Base-by-base conservation (phyloP, 1,284 basidiomycete species). In the Thecaphora frezii region DNA sequence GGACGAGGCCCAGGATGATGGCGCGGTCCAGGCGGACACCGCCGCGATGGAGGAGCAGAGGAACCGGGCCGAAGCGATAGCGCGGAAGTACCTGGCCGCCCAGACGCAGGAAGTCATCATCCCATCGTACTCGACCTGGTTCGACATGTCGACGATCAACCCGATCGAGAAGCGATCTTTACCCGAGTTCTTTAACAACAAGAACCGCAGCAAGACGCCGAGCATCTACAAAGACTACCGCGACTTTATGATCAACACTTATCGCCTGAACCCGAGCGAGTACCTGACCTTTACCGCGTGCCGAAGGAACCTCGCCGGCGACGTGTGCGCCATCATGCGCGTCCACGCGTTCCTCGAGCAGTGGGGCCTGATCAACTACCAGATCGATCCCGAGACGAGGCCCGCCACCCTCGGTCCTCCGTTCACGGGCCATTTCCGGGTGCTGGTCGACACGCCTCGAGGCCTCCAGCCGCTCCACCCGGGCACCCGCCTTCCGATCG, bases 181-280 rank as follows among this genome's bases (percentile, higher is more conserved):
- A 24, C 96, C 94, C 39, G 94, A 99, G 81, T 99, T 97, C 84
- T 99, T 99, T 85, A 94, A 93, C 80, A 91, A 90, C 54, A 85
- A 91, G 62, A 94, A 69, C 90, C 88, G 76, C 46, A 76, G 71
- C 66, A 99, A 99, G 82, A 97, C 93, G 0, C 94, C 94, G 0
- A 86, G 89, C 26, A 91, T 97, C 68, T 99, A 98, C 85, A 98
- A 97, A 81, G 94, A 97, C 80, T 99, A 99, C 79, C 87, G 94
- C 62, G 94, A 99, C 83, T 99, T 99, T 74, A 99, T 99, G 92
- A 87, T 99, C 81, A 97, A 99, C 82, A 94, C 94, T 3, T 98
- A 97, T 81, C 85, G 94, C 41, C 84, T 99, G 46, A 86, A 96
- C 64, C 96, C 94, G 1, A 86, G 86, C 40, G 94, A 99, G 80